Evolutionary conservation across 2,329 filamentous ascomycete genomes (phyloP), one percentile per base, ranked within the genome.

Genomic region (Arthroderma uncinatum): DNA sequence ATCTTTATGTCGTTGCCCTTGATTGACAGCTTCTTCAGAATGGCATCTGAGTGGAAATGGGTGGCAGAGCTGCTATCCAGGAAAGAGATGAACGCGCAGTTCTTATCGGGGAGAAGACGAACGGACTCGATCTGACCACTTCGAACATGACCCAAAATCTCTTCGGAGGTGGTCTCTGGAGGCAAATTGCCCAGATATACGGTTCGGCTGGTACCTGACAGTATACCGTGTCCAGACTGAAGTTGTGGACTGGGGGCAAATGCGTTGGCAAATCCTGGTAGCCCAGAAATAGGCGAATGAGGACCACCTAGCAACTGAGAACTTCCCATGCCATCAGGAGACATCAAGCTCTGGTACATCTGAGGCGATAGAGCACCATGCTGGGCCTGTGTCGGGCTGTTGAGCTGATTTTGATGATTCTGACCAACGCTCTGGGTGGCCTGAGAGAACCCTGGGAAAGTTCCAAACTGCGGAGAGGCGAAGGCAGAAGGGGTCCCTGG

Each of bases 41-140:
- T 98, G 64, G 93, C 93, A 79, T 98, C 93, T 19, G 93, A 98
- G 78, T 98, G 93, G 77, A 98, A 98, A 72, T 98, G 93, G 21
- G 92, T 97, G 57, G 93, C 93, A 30, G 93, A 96, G 76, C 91
- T 95, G 66, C 91, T 90, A 69, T 98, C 93, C 63, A 98, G 79
- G 78, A 98, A 98, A 6, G 93, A 98, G 70, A 98, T 97, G 79
- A 98, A 98, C 58, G 93, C 93, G 70, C 93, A 98, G 80, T 97
- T 98, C 88, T 97, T 98, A 76, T 98, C 93, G 23, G 92, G 89
- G 57, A 98, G 79, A 63, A 98, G 81, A 65, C 93, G 87, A 55
- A 98, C 93, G n/a, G 93, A 97, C 77, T 98, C 93, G 67, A 98
- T 97, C 71, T 97, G 93, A 23, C 93, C 93, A 73, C 93, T 97